Percentiles rank a stretch among this genome's conserved stretches.
Evolutionary conservation across 495 filamentous ascomycete species (phyloP).

Genomic region (Podospora pseudocomata): DNA sequence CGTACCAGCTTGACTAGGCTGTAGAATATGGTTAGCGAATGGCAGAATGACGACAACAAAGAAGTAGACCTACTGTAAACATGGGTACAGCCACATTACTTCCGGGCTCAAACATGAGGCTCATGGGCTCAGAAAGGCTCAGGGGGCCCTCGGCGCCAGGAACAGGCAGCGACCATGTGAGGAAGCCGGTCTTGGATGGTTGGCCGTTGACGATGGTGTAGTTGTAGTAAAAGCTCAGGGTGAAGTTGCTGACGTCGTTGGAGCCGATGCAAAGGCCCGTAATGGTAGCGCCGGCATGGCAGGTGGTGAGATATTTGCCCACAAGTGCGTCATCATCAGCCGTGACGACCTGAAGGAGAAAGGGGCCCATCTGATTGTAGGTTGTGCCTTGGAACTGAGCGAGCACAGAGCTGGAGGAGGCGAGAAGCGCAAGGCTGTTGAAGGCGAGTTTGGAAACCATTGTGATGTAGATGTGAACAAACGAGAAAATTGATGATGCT

Average conservation of each 20-base stretch:
- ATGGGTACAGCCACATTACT: conserved; percentile 53
- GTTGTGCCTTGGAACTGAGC: conserved; percentile 29
- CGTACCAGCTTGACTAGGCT: conserved; percentile 27
- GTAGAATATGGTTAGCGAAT: conserved; percentile 23
- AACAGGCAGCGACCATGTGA: conserved; percentile 41
- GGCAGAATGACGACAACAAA: background rate
- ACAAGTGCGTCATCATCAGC: conserved; percentile 29
- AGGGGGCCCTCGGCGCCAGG: conserved; percentile 24
- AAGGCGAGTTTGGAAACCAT: conserved; percentile 23
- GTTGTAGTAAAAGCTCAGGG: conserved; percentile 28
- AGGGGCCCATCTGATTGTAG: conserved; percentile 38
- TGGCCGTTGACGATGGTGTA: conserved; percentile 35
- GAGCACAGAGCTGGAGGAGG: conserved; percentile 29
- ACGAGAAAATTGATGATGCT: conserved; percentile 10
- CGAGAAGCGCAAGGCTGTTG: conserved; percentile 12
- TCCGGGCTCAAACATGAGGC: conserved; percentile 37
- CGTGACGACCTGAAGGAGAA: conserved; percentile 38
- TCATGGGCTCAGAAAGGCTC: conserved; percentile 37
- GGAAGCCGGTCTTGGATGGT: conserved; percentile 29
- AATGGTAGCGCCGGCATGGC: conserved; percentile 55
- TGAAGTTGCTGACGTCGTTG: conserved; percentile 11
- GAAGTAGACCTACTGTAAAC: conserved; percentile 15
- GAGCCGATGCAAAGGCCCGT: conserved; percentile 49
- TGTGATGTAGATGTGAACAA: conserved; percentile 8
- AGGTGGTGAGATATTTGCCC: conserved; percentile 42